Evolutionary conservation across 1,139 yeast species (phyloP).

Genomic region (Pichia cactophila): DNA sequence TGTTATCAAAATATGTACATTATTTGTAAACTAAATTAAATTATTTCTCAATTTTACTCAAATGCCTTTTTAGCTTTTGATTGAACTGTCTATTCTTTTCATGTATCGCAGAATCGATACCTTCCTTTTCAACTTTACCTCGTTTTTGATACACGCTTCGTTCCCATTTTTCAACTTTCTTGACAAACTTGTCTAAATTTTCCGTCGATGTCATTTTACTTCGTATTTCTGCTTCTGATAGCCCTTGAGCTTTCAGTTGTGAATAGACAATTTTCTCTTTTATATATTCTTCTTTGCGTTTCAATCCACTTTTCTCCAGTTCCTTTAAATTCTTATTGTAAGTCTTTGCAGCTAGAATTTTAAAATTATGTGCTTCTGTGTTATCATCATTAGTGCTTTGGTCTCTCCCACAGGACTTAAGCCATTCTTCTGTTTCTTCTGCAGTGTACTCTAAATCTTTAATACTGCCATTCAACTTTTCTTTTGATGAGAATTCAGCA

Average conservation of each 20-base stretch:
- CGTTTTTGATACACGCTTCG: slow-evolving; percentile 10
- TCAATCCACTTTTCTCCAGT: slow-evolving; percentile 23
- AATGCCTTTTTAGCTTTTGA: slow-evolving; percentile 55
- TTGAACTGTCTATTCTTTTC: slow-evolving; percentile 78
- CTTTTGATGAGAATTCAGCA: slow-evolving; percentile 18
- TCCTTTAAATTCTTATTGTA: slow-evolving; percentile 41
- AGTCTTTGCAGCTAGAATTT: slow-evolving; percentile 48
- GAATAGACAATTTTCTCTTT: slow-evolving; percentile 28
- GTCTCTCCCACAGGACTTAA: slow-evolving; percentile 32
- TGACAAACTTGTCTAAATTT: slow-evolving; percentile 5
- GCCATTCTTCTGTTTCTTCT: slow-evolving; percentile 66
- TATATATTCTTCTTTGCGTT: slow-evolving; percentile 33
- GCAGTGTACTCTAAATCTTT: slow-evolving; percentile 51
- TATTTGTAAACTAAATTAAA: not conserved
- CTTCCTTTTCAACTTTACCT: slow-evolving; percentile 4
- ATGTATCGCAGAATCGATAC: slow-evolving; percentile 39
- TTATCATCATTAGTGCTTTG: slow-evolving; percentile 20
- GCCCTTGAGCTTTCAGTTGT: slow-evolving; percentile 20
- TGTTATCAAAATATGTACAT: too few species aligned
- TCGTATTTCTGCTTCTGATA: slow-evolving; percentile 25
- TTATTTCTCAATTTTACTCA: not conserved
- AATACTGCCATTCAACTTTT: slow-evolving; percentile 37
- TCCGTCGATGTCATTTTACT: slow-evolving; percentile 15
- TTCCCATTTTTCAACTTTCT: slow-evolving; percentile 10
- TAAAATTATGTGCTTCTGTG: slow-evolving; percentile 34